phyloP scores from a whole-genome alignment of 148 eudicot genomes.

The Vaccinium darrowii region DNA sequence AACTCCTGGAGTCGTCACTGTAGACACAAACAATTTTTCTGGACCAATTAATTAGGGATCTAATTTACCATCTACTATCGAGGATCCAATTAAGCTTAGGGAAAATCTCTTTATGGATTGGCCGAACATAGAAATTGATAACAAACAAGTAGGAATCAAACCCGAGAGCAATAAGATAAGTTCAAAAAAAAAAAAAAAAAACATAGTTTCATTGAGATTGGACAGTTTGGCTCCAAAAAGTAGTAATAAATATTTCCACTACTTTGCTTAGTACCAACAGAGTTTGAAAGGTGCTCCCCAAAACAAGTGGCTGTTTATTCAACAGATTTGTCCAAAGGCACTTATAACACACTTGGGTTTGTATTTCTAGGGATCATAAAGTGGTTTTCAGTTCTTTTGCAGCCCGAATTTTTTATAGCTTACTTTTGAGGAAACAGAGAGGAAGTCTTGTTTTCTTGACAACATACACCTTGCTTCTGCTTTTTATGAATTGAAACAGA shows the following conservation, averaged over 20 bases:
- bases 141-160: no score
- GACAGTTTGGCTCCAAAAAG: slow-evolving; percentile 2
- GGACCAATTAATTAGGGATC: not conserved
- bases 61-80: not conserved
- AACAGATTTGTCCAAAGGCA: not conserved
- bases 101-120: no score
- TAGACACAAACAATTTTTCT: no score
- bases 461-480: not conserved
- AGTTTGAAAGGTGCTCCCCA: not conserved
- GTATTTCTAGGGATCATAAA: not conserved
- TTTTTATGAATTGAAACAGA: not conserved
- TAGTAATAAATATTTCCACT: not conserved
- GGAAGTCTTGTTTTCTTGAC: not conserved
- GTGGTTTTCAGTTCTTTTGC: not conserved
- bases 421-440: not conserved
- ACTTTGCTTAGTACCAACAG: not conserved
- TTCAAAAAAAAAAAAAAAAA: not conserved
- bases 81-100: not conserved
- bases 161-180: not conserved
- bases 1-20: no score
- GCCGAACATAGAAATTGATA: no score
- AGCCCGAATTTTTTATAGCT: not conserved
- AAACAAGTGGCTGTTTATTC: not conserved
- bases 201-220: not conserved
- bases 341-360: not conserved